Evolutionary conservation across 1,284 basidiomycete genomes (phyloP).

Genomic region (Apiotrichum porosum): DNA sequence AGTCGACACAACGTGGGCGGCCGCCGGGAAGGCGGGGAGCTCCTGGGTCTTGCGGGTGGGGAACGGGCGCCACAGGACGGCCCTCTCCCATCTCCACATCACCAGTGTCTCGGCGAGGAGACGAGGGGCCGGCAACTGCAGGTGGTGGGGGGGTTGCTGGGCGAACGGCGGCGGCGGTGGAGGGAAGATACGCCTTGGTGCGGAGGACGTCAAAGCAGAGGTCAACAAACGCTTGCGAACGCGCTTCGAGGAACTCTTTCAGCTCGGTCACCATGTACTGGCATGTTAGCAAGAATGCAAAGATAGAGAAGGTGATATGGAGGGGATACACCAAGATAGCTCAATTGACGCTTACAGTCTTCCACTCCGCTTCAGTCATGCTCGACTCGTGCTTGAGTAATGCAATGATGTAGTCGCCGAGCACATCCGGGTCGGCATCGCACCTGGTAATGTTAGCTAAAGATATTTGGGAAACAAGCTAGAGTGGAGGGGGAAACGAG

Average conservation of each 20-base stretch:
- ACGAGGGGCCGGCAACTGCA: constrained; percentile 27
- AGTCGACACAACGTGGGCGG: constrained; percentile 63
- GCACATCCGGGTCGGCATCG: constrained; percentile 89
- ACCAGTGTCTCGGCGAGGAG: constrained; percentile 6
- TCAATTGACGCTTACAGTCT: constrained; percentile 53
- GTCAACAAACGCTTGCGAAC: constrained; percentile 72
- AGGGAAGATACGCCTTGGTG: constrained; percentile 71
- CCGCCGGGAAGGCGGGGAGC: not conserved
- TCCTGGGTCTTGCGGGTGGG: not conserved
- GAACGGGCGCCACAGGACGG: not conserved
- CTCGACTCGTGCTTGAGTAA: constrained; percentile 78
- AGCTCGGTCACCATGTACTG: constrained; percentile 66
- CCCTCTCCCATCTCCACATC: constrained; percentile 27
- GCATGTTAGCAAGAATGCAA: not conserved
- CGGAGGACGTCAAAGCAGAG: constrained; percentile 74
- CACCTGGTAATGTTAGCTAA: constrained; percentile 58
- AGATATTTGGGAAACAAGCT: too few species aligned
- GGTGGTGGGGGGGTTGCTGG: constrained; percentile 26
- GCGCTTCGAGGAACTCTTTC: constrained; percentile 87
- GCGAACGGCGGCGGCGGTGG: constrained; percentile 15
- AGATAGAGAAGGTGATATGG: too few species aligned
- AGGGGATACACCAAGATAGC: too few species aligned
- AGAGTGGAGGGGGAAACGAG: not conserved
- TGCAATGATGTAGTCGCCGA: constrained; percentile 93
- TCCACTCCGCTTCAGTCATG: constrained; percentile 70